phyloP scores from a whole-genome alignment of 257 asterid species.

The Nicotiana sylvestris region DNA sequence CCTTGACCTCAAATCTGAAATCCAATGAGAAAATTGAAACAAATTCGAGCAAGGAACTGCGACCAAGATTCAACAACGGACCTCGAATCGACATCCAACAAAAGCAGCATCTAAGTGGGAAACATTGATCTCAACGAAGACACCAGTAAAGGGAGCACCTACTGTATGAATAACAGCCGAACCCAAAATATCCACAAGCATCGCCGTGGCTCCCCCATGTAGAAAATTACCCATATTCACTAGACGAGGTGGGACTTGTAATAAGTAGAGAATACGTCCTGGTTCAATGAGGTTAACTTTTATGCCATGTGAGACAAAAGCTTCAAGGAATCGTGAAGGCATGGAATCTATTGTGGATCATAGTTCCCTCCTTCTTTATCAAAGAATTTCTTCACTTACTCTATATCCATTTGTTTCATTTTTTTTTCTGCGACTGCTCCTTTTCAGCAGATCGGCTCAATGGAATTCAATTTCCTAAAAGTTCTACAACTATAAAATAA shows the following conservation, averaged over 20 bases:
- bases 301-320: constrained; percentile 58
- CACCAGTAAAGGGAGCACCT: constrained; percentile 55
- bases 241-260: constrained; percentile 67
- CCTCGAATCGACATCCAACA: not conserved
- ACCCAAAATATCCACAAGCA: constrained; percentile 70
- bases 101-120: constrained; percentile 55
- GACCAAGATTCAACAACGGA: no score
- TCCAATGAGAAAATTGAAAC: no score
- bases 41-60: no score
- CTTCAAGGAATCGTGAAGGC: constrained; percentile 57
- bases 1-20: no score
- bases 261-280: constrained; percentile 64
- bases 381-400: constrained; percentile 44
- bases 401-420: constrained; percentile 42
- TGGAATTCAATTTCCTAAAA: no score
- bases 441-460: no score
- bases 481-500: no score
- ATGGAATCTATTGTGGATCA: constrained; percentile 46
- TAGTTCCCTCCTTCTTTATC: constrained; percentile 38
- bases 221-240: constrained; percentile 57
- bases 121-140: constrained; percentile 69
- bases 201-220: constrained; percentile 78
- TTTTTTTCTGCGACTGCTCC: no score
- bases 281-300: constrained; percentile 54
- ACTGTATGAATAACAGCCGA: constrained; percentile 51